Percentiles rank a stretch among this genome's conserved stretches.
Evolutionary conservation across 2,329 filamentous ascomycete genomes (phyloP).

Genomic region (Trichocomaceae sp.): DNA sequence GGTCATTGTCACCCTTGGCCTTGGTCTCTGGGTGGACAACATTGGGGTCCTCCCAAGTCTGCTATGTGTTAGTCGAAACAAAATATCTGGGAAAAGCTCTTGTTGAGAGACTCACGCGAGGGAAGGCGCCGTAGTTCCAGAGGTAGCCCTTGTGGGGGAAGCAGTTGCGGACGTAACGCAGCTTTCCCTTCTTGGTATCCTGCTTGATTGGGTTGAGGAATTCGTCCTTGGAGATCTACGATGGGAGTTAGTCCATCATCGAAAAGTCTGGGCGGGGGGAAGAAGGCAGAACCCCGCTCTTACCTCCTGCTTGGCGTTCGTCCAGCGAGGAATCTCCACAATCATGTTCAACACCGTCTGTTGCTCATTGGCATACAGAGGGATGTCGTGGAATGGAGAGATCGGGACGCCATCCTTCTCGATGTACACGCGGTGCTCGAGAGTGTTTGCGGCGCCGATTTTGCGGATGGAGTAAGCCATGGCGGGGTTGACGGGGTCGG

Average conservation of each 20-base stretch:
- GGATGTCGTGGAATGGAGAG: constrained; percentile 97
- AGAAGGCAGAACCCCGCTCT: constrained; percentile 23
- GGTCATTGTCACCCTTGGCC: constrained; percentile 99
- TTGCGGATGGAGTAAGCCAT: constrained; percentile 70
- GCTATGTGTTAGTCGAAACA: constrained; percentile 31
- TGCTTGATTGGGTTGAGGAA: constrained; percentile 98
- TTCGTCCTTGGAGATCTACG: constrained; percentile 96
- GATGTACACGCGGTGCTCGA: constrained; percentile 95
- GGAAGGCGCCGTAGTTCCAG: constrained; percentile 99
- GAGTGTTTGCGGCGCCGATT: constrained; percentile 80
- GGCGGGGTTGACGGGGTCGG: constrained; percentile 21
- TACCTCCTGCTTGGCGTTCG: constrained; percentile 99
- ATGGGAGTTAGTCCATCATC: background rate
- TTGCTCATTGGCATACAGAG: constrained; percentile 93
- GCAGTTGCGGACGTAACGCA: constrained; percentile 98
- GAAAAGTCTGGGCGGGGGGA: background rate
- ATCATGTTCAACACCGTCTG: constrained; percentile 98
- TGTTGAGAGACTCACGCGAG: constrained; percentile 60
- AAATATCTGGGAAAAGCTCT: background rate
- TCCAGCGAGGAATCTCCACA: constrained; percentile 99
- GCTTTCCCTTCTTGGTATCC: constrained; percentile 99
- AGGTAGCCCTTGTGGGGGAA: constrained; percentile 99
- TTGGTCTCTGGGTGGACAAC: constrained; percentile 96
- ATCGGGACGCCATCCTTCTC: constrained; percentile 93
- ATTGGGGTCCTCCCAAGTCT: constrained; percentile 99